A percentile compares a stretch with the other conserved stretches of the same genome.
These are phyloP conservation scores for Aspergillus pseudoviridinutans DNA, from an alignment of 2,329 filamentous ascomycete species.

Conservation along the genomic window DNA sequence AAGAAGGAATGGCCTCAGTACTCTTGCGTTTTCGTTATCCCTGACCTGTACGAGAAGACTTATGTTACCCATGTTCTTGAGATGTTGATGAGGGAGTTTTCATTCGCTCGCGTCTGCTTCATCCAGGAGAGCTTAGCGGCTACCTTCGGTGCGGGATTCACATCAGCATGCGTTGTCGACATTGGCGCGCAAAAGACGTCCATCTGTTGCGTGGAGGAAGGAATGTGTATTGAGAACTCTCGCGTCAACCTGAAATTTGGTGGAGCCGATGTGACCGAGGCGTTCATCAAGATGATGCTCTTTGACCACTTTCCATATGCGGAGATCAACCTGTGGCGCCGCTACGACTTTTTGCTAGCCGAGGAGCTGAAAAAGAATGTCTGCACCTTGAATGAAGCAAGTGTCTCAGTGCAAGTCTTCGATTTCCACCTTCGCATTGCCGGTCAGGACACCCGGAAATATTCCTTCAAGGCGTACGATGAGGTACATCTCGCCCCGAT, in stretches of 20 bases:
- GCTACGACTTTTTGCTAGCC: conserved; percentile 88
- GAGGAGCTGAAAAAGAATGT: conserved; percentile 94
- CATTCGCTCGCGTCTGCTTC: conserved; percentile 84
- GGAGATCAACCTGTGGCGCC: conserved; percentile 83
- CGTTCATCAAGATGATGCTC: conserved; percentile 97
- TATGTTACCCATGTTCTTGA: conserved; percentile 83
- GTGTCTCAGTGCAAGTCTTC: conserved; percentile 81
- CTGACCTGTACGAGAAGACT: conserved; percentile 91
- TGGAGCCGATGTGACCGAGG: conserved; percentile 86
- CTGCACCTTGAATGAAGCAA: conserved; percentile 85
- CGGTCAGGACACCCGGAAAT: conserved; percentile 86
- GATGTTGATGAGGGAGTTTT: conserved; percentile 82
- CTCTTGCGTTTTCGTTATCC: conserved; percentile 94
- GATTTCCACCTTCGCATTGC: conserved; percentile 88
- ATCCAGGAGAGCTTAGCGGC: conserved; percentile 95
- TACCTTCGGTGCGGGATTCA: conserved; percentile 92
- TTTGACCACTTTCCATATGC: conserved; percentile 93
- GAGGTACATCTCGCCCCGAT: conserved; percentile 91
- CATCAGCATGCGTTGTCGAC: conserved; percentile 90
- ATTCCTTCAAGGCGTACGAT: conserved; percentile 94
- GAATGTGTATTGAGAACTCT: conserved; percentile 90
- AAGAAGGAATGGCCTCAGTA: conserved; percentile 85
- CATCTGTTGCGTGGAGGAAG: conserved; percentile 94
- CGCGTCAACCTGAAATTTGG: conserved; percentile 93
- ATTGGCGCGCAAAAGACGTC: conserved; percentile 97